Evolutionary conservation across 352 stramenopile genomes (phyloP).

Genomic region (Globisporangium takayamanum): DNA sequence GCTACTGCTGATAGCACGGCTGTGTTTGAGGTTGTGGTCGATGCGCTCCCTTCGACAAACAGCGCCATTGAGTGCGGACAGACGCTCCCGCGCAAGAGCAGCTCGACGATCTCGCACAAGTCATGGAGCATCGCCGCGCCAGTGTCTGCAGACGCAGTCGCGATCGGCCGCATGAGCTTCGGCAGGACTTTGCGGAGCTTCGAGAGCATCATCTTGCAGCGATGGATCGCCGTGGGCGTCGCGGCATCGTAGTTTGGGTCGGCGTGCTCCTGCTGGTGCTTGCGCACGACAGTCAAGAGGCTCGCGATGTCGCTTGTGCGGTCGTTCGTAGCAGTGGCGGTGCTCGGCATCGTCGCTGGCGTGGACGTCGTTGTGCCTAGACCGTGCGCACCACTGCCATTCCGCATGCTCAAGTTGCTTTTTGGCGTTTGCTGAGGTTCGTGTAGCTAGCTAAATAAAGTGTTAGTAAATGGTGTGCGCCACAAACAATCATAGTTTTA

Average conservation of each 20-base stretch:
- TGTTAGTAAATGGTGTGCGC: no score
- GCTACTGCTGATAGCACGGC: no score
- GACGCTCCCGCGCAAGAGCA: conserved; percentile 33
- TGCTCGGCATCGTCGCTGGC: no score
- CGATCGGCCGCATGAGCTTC: conserved; percentile 55
- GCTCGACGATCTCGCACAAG: conserved; percentile 45
- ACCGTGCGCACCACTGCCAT: no score
- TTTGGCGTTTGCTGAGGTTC: no score
- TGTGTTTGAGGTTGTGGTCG: neutral
- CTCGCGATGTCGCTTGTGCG: conserved; percentile 36
- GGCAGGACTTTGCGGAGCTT: conserved; percentile 65
- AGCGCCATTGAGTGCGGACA: conserved; percentile 60
- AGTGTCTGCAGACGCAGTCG: conserved; percentile 21
- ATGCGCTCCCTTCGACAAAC: conserved; percentile 29
- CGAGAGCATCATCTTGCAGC: conserved; percentile 61
- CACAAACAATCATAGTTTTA: no score
- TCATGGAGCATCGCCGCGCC: conserved; percentile 38
- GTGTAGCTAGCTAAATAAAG: no score
- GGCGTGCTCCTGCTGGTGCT: conserved; percentile 42
- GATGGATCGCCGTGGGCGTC: conserved; percentile 26
- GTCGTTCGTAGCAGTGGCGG: neutral
- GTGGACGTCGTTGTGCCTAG: no score
- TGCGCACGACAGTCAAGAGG: conserved; percentile 33
- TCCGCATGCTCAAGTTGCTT: no score
- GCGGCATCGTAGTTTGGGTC: conserved; percentile 32